A percentile compares a stretch with the other conserved stretches of the same genome.
phyloP scores from a whole-genome alignment of 2,329 filamentous ascomycete genomes.

The Scolecobasidium constrictum region DNA sequence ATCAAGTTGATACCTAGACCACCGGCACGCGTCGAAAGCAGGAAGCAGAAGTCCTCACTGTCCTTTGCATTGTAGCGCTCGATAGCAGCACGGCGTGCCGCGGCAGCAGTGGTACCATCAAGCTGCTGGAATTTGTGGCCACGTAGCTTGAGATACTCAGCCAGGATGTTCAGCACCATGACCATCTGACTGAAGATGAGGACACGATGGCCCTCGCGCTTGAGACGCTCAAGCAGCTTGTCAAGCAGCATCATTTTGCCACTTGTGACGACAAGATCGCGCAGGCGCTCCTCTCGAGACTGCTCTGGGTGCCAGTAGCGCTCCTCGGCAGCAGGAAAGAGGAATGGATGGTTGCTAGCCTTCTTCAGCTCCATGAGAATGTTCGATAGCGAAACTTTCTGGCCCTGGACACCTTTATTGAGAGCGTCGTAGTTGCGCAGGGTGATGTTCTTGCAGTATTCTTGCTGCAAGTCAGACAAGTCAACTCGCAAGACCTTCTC shows the following conservation, averaged over 20 bases:
- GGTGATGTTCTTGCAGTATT: constrained; percentile 98
- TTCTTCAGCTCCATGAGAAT: constrained; percentile 99
- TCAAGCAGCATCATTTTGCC: constrained; percentile 99
- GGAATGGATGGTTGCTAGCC: constrained; percentile 96
- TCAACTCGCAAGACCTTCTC: constrained; percentile 99
- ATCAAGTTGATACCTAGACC: constrained; percentile 98
- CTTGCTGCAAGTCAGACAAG: constrained; percentile 87
- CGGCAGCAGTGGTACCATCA: constrained; percentile 87
- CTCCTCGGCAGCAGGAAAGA: constrained; percentile 91
- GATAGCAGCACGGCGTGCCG: constrained; percentile 81
- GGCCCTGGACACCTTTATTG: constrained; percentile 75
- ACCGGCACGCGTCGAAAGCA: constrained; percentile 89
- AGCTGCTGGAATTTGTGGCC: constrained; percentile 94
- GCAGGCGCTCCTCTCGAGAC: constrained; percentile 73
- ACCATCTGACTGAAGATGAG: constrained; percentile 99
- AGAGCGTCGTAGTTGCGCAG: constrained; percentile 93
- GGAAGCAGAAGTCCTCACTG: constrained; percentile 91
- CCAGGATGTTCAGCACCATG: constrained; percentile 91
- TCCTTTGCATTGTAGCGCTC: constrained; percentile 97
- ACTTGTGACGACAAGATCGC: constrained; percentile 88
- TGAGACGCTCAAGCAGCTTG: constrained; percentile 86
- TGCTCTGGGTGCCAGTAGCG: constrained; percentile 70
- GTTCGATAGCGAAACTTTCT: constrained; percentile 91
- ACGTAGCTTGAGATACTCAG: constrained; percentile 83
- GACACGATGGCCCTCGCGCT: constrained; percentile 86